Evolutionary conservation across 2,329 filamentous ascomycete genomes (phyloP), one percentile per base, ranked within the genome.

Genomic region (Seiridium cupressi): DNA sequence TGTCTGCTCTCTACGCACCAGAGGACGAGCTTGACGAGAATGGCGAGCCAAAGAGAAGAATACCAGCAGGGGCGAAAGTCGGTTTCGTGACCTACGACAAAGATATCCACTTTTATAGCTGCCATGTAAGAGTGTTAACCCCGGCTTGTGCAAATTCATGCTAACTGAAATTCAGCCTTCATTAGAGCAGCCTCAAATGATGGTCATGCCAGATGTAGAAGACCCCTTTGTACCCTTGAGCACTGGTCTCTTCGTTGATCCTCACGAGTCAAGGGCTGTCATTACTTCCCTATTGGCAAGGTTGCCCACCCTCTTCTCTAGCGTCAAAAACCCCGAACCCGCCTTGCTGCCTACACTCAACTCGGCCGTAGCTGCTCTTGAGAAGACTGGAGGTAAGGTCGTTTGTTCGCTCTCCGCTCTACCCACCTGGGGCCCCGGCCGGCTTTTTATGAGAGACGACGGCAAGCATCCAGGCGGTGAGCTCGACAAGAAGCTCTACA

Each of bases 31-130:
- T 79, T 60, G 81, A 83, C 36, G 83, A 84, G 58, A 78, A 84
- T 49, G 80, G 82, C 54, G 82, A 82, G 60, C 72, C 76, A 4
- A 81, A 82, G 65, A 78, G 83, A 56, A 81, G 79, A 58, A 81
- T 97, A 68, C 92, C 95, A 0, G 79, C 85, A 57, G 93, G 92
- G 10, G 87, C 91, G 54, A 97, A 92, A 78, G 88, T 99, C 62
- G 95, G 94, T 55, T 97, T 99, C 72, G 88, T 98, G 64, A 97
- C 95, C 1, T 99, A 90, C 73, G 95, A 99, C 79, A 94, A 92
- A 75, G 93, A 97, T 69, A 90, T 99, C 61, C 95, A 99, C 72
- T 99, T 98, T 74, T 99, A 98, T 81, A 98, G 98, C 70, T 87
- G 97, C 68, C 92, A 89, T 70, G 88, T 91, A 79, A 78, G 89